phyloP scores from a whole-genome alignment of 2,329 filamentous ascomycete species.

The Trichoderma arundinaceum region DNA sequence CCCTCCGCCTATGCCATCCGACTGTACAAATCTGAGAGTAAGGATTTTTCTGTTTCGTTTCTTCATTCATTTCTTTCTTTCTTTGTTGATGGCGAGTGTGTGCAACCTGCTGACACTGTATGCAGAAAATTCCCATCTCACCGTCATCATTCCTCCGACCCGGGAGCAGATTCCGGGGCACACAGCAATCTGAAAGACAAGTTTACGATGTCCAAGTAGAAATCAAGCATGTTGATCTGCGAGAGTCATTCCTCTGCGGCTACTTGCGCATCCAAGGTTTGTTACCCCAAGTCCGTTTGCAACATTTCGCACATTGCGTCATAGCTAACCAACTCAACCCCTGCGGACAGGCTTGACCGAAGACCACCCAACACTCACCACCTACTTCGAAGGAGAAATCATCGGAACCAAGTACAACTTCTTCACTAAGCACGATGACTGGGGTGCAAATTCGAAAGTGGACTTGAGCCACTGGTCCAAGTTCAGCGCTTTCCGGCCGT shows the following conservation, averaged over 20 bases:
- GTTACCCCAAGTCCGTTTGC: background rate
- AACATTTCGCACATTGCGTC: conserved; percentile 18
- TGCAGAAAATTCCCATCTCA: conserved; percentile 74
- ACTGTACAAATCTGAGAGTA: conserved; percentile 48
- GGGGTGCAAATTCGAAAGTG: conserved; percentile 90
- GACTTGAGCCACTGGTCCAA: conserved; percentile 93
- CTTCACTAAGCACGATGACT: conserved; percentile 83
- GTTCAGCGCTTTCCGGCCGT: conserved; percentile 84
- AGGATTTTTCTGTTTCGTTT: conserved; percentile 30
- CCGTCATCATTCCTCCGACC: conserved; percentile 85
- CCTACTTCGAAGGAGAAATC: conserved; percentile 97
- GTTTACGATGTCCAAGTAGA: conserved; percentile 96
- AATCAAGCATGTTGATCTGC: conserved; percentile 94
- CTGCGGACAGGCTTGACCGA: conserved; percentile 76
- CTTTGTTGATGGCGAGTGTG: background rate
- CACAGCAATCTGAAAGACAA: conserved; percentile 90
- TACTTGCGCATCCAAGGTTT: conserved; percentile 93
- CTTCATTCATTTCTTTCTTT: background rate
- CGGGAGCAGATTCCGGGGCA: conserved; percentile 87
- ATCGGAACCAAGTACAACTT: conserved; percentile 97
- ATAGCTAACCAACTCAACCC: conserved; percentile 28
- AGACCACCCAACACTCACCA: conserved; percentile 96
- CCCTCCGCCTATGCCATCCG: conserved; percentile 47
- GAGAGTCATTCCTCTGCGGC: conserved; percentile 91
- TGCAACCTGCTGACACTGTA: conserved; percentile 11